A percentile compares a stretch with the other conserved stretches of the same genome.
These are phyloP conservation scores for Ophiognomonia clavigignenti-juglandacearum DNA, from an alignment of 2,329 filamentous ascomycete species.

Conservation along the genomic window DNA sequence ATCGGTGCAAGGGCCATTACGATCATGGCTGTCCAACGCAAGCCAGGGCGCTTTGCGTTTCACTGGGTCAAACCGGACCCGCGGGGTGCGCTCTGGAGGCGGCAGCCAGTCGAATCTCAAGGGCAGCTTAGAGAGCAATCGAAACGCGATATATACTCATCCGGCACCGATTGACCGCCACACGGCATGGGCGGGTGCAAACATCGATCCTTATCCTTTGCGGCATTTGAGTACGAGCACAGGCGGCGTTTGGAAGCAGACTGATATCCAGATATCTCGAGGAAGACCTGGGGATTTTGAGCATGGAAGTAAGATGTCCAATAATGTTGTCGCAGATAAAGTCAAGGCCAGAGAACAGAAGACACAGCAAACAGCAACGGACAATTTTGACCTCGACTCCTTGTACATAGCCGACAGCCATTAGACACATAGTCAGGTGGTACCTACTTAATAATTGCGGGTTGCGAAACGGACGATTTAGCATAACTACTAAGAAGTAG, in stretches of 20 bases:
- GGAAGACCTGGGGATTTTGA: too few relatives aligned
- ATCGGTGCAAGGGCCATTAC: background rate
- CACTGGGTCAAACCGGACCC: background rate
- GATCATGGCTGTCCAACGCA: background rate
- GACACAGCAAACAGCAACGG: too few relatives aligned
- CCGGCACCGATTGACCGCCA: background rate
- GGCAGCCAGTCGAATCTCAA: background rate
- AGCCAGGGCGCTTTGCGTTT: background rate
- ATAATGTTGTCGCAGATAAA: too few relatives aligned
- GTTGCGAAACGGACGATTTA: too few relatives aligned
- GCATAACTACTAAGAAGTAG: too few relatives aligned
- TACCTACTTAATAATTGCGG: too few relatives aligned
- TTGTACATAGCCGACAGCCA: too few relatives aligned
- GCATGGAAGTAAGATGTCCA: too few relatives aligned
- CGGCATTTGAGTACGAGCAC: background rate
- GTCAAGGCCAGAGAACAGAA: too few relatives aligned
- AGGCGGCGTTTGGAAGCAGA: background rate
- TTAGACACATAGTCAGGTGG: too few relatives aligned
- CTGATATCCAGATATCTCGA: background rate
- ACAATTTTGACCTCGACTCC: too few relatives aligned
- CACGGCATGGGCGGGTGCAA: background rate
- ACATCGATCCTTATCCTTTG: background rate
- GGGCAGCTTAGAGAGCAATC: background rate
- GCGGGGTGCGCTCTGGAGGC: background rate
- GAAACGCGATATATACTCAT: background rate